Percentiles rank a stretch among this genome's conserved stretches.
phyloP scores from a whole-genome alignment of 768 basidiomycete species.

The Calocybe cyanea region DNA sequence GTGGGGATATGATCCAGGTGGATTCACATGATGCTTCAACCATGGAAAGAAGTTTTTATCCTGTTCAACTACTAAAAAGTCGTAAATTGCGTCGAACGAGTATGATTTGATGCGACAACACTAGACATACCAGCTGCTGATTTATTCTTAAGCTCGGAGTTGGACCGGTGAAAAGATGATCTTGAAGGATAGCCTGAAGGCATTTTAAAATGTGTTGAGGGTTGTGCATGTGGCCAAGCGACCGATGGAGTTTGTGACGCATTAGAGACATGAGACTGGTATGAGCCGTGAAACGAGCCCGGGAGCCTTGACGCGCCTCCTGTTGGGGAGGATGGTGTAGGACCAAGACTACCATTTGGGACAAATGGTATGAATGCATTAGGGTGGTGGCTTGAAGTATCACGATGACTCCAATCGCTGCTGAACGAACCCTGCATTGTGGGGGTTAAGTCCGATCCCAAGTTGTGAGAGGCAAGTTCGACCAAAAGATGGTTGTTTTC shows the following conservation, averaged over 20 bases:
- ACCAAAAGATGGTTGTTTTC: slow-evolving; percentile 14
- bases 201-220: slow-evolving; percentile 18
- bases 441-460: slow-evolving; percentile 9
- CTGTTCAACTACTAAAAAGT: slow-evolving; percentile 9
- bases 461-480: slow-evolving; percentile 12
- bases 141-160: slow-evolving; percentile 22
- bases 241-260: slow-evolving; percentile 18
- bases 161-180: slow-evolving; percentile 25
- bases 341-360: slow-evolving; percentile 52
- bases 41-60: slow-evolving; percentile 6
- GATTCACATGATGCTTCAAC: slow-evolving; percentile 3
- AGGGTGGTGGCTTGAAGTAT: slow-evolving; percentile 61
- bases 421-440: slow-evolving; percentile 20
- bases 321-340: slow-evolving; percentile 25
- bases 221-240: slow-evolving; percentile 28
- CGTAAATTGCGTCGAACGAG: slow-evolving; percentile 2
- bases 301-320: slow-evolving; percentile 36
- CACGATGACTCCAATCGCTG: slow-evolving; percentile 53
- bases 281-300: slow-evolving; percentile 24
- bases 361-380: slow-evolving; percentile 58
- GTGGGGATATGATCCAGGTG: slow-evolving; percentile 10
- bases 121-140: slow-evolving; percentile 18
- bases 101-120: slow-evolving; percentile 4
- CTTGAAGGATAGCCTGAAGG: slow-evolving; percentile 23
- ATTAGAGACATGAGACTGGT: slow-evolving; percentile 17